Evolutionary conservation across 169 alveolate species (phyloP).

Genomic region (Eimeria mitis): DNA sequence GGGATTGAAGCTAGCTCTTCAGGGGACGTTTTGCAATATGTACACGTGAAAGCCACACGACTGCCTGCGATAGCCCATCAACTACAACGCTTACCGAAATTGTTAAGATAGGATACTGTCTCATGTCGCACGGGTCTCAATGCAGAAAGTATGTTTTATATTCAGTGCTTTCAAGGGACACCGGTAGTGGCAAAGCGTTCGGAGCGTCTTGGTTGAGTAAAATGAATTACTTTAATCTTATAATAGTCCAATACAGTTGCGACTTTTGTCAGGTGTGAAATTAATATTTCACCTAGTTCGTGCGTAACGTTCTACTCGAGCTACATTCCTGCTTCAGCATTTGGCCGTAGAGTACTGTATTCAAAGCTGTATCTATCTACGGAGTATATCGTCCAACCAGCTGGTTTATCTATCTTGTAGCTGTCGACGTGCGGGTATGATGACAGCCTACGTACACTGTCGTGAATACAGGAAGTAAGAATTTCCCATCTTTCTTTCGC

Average conservation of each 20-base stretch:
- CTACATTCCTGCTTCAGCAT: background rate
- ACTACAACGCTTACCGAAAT: background rate
- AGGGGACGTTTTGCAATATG: background rate
- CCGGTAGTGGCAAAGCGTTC: background rate
- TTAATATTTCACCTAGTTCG: background rate
- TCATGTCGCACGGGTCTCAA: background rate
- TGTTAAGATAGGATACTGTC: background rate
- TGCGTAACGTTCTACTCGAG: background rate
- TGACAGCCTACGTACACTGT: background rate
- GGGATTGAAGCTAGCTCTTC: background rate
- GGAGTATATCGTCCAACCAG: background rate
- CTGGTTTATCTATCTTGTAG: background rate
- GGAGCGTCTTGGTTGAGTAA: background rate
- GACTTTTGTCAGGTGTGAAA: background rate
- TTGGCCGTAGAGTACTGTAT: background rate
- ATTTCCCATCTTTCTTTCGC: background rate
- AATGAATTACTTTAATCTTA: too few relatives aligned
- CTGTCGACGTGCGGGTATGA: background rate
- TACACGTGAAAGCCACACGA: background rate
- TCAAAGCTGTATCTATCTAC: background rate
- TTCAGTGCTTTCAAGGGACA: background rate
- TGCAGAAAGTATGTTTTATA: background rate
- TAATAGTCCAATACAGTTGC: background rate
- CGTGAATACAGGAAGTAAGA: background rate
- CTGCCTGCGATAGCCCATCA: background rate